Conservation (phyloP, 2,329 filamentous ascomycete genomes). For the Aspergillus quadricinctus region DNA sequence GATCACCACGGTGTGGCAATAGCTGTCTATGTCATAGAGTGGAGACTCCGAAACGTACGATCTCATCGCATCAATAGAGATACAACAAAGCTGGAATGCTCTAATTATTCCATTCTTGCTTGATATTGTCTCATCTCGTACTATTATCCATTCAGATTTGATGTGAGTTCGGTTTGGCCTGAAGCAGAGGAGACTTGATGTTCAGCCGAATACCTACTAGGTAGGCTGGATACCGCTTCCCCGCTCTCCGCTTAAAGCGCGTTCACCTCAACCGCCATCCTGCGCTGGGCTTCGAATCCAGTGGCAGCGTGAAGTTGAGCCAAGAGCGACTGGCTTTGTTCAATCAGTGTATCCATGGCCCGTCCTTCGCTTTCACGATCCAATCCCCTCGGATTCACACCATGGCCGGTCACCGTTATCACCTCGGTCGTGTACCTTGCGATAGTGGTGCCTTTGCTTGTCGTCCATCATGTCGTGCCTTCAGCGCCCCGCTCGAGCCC, state of each 20-base stretch:
- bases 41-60: neutral
- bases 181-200: too few species aligned
- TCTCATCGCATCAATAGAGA: neutral
- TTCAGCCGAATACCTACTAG: too few species aligned
- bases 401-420: slow-evolving; percentile 76
- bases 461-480: slow-evolving; percentile 73
- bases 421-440: slow-evolving; percentile 72
- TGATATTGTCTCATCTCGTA: neutral
- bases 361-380: slow-evolving; percentile 21
- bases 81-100: neutral
- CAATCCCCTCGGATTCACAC: slow-evolving; percentile 67
- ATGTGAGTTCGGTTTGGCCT: neutral
- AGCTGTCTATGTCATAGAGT: neutral
- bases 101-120: neutral
- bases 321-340: neutral
- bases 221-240: neutral
- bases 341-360: slow-evolving; percentile 28
- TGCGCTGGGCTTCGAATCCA: neutral
- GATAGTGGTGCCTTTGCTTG: slow-evolving; percentile 66
- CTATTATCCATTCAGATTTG: neutral
- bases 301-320: neutral
- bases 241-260: neutral
- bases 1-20: neutral
- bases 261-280: slow-evolving; percentile 9
- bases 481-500: slow-evolving; percentile 55